Conservation (phyloP, 148 eudicot genomes). For the Amaranthus hypochondriacus region DNA sequence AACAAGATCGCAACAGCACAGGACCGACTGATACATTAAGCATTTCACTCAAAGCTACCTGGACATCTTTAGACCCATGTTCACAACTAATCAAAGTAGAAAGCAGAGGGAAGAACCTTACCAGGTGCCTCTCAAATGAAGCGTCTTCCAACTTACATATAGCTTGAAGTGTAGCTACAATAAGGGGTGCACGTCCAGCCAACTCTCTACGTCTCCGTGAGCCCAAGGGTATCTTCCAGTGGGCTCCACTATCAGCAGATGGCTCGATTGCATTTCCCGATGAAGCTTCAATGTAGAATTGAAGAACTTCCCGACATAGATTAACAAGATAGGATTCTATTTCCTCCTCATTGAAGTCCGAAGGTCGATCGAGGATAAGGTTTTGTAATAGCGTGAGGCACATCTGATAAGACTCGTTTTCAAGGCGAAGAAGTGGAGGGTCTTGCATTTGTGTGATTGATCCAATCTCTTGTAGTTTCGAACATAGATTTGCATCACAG, state of each 20-base stretch:
- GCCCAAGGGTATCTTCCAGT: constrained; percentile 70
- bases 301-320: constrained; percentile 76
- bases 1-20: constrained; percentile 55
- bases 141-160: constrained; percentile 59
- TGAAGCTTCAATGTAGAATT: constrained; percentile 63
- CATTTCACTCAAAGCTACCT: constrained; percentile 73
- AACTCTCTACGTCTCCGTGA: constrained; percentile 73
- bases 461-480: constrained; percentile 67
- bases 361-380: constrained; percentile 60
- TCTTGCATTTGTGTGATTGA: constrained; percentile 91
- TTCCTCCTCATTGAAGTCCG: constrained; percentile 45
- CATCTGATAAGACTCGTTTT: constrained; percentile 88
- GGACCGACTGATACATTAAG: constrained; percentile 65
- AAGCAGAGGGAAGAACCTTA: constrained; percentile 66
- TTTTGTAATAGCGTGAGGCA: constrained; percentile 87
- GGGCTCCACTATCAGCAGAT: constrained; percentile 28
- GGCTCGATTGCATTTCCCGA: constrained; percentile 30
- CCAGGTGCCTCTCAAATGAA: constrained; percentile 62
- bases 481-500: constrained; percentile 50
- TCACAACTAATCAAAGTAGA: constrained; percentile 68
- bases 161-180: constrained; percentile 80
- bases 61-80: constrained; percentile 87
- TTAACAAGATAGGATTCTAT: constrained; percentile 64
- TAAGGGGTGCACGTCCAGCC: constrained; percentile 75
- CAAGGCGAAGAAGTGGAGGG: constrained; percentile 93